phyloP scores from a whole-genome alignment of 2,329 filamentous ascomycete species.

The Pseudomassariella vexata region DNA sequence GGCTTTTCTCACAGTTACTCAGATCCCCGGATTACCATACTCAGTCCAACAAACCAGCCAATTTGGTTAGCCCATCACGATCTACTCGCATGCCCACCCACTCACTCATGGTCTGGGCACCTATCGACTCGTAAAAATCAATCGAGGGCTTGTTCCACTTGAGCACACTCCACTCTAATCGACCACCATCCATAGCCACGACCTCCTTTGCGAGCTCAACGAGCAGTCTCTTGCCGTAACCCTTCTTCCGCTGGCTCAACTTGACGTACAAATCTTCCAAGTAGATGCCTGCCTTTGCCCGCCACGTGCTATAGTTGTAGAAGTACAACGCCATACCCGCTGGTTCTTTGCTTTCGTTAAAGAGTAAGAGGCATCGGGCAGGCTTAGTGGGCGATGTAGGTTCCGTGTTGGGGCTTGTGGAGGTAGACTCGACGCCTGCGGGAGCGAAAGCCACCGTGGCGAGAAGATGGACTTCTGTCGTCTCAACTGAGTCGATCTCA shows the following conservation, averaged over 20 bases:
- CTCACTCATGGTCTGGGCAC: constrained; percentile 60
- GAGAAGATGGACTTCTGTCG: constrained; percentile 68
- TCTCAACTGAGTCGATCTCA: constrained; percentile 65
- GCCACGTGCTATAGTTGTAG: constrained; percentile 95
- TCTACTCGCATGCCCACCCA: constrained; percentile 76
- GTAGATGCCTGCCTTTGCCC: constrained; percentile 79
- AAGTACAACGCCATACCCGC: constrained; percentile 88
- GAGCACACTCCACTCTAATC: constrained; percentile 86
- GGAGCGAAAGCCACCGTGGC: constrained; percentile 74
- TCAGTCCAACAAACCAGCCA: constrained; percentile 43
- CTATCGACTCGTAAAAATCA: constrained; percentile 72
- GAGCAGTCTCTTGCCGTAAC: constrained; percentile 74
- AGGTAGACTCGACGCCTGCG: constrained; percentile 34
- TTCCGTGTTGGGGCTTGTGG: constrained; percentile 39
- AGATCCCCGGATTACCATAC: too few species aligned
- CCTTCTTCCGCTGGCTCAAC: constrained; percentile 62
- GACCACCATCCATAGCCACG: constrained; percentile 61
- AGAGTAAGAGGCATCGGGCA: constrained; percentile 70
- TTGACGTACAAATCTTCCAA: constrained; percentile 90
- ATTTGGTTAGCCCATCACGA: constrained; percentile 54
- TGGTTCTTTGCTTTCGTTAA: constrained; percentile 37
- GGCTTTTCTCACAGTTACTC: too few species aligned
- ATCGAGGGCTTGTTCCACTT: constrained; percentile 93
- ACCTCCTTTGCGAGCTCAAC: constrained; percentile 75
- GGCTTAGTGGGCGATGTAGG: constrained; percentile 52